These are phyloP conservation scores for Paralagenidium karlingii DNA, from an alignment of 352 stramenopile species.

Conservation along the genomic window DNA sequence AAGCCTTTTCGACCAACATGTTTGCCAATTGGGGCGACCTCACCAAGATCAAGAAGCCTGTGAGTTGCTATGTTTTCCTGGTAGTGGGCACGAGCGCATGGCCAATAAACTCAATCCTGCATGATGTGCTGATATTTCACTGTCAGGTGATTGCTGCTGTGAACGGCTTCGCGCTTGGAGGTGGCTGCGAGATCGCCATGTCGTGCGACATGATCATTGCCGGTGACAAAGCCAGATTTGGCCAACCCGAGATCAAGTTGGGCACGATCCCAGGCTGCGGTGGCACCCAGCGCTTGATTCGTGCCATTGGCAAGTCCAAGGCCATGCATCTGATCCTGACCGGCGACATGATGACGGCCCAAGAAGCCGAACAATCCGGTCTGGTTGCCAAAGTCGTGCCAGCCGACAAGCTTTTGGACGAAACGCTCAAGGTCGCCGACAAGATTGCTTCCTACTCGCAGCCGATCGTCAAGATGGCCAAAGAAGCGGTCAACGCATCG, in stretches of 20 bases:
- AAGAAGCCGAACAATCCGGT: slow-evolving; percentile 90
- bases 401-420: slow-evolving; percentile 85
- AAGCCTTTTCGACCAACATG: slow-evolving; percentile 93
- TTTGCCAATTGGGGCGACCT: slow-evolving; percentile 96
- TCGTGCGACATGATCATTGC: slow-evolving; percentile 98
- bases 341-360: slow-evolving; percentile 93
- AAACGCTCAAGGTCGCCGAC: slow-evolving; percentile 92
- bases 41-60: slow-evolving; percentile 89
- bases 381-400: slow-evolving; percentile 91
- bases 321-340: slow-evolving; percentile 99
- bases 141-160: slow-evolving; percentile 89
- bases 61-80: too few species aligned
- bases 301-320: slow-evolving; percentile 96
- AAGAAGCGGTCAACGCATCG: slow-evolving; percentile 91
- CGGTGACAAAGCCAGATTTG: slow-evolving; percentile 94
- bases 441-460: slow-evolving; percentile 95
- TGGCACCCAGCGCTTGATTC: slow-evolving; percentile 95
- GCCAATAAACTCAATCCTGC: slow-evolving; percentile 2
- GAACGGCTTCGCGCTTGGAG: slow-evolving; percentile 96
- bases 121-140: neutral
- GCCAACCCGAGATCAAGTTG: slow-evolving; percentile 97
- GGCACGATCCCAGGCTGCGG: slow-evolving; percentile 95
- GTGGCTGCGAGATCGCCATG: slow-evolving; percentile 98
- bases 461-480: slow-evolving; percentile 93
- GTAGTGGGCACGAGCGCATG: too few species aligned